A percentile compares a stretch with the other conserved stretches of the same genome.
phyloP scores from a whole-genome alignment of 495 filamentous ascomycete genomes.

The Thozetella sp. region DNA sequence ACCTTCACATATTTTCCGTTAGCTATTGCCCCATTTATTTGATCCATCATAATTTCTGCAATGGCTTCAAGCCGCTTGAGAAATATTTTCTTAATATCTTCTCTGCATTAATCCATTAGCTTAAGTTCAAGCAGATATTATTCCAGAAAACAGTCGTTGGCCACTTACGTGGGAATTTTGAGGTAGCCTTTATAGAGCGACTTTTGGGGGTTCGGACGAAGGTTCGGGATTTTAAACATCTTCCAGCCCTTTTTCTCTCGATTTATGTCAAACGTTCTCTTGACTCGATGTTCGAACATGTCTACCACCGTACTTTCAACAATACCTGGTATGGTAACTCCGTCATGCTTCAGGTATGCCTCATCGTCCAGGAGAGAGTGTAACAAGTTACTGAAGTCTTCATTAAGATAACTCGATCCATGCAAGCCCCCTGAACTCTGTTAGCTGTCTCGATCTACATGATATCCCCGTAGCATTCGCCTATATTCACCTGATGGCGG shows the following conservation, averaged over 20 bases:
- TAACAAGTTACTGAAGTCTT: conserved; percentile 7
- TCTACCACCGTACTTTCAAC: conserved; percentile 9
- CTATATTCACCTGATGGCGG: no score
- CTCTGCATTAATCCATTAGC: no score
- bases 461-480: no score
- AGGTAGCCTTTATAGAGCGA: conserved; percentile 1
- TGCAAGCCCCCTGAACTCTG: conserved; percentile 8
- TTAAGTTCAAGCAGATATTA: no score
- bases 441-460: conserved; percentile 7
- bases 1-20: conserved; percentile 9
- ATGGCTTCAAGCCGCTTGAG: conserved; percentile 4
- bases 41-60: conserved; percentile 7
- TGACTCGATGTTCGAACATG: conserved; percentile 10
- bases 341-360: conserved; percentile 6
- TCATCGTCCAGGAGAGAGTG: conserved; percentile 6
- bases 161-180: conserved; percentile 7
- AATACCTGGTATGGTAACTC: conserved; percentile 7
- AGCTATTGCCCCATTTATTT: conserved; percentile 5
- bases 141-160: no score
- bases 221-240: conserved; percentile 4
- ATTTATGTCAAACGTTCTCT: conserved; percentile 10
- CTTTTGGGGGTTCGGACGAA: conserved; percentile 7
- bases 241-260: neutral
- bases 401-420: conserved; percentile 16
- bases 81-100: conserved; percentile 11